Evolutionary conservation across 345 rosid species (phyloP), one percentile per base, ranked within the genome.

Genomic region (Populus nigra): DNA sequence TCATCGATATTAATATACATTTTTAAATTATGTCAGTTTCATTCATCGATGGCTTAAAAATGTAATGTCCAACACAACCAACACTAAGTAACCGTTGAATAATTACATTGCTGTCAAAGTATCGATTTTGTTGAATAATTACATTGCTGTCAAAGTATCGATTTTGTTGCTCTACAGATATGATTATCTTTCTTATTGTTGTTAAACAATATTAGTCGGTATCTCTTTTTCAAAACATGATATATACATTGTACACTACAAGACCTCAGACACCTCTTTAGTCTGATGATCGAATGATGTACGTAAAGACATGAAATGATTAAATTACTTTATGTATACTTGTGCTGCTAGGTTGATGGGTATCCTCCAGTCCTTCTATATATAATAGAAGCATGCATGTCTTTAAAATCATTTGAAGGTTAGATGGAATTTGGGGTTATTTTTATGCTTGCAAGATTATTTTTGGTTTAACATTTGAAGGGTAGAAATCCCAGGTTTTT

Each of bases 31-130:
- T 29, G 31, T 29, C 2, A 57, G 68, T 57, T 59, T 36, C 76
- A 36, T 59, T 73, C 53, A 59, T 73, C 16, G 68, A 73, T 7
- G 38, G 36, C 65, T 50, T 73, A 5, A 73, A 73, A 61, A 59
- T 73, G 33, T 50, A 17, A 73, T 55, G 50, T 10, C 7, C 2
- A 20, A 55, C 33, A 11, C 27, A 25, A 25, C 1, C 25, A 25
- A 25, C 25, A 25, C 25, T 1, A 15, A 63, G 25, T 63, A 63
- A 25, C 33, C 16, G 2, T 9, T 11, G 31, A 63, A 23, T 4
- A 10, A 63, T 3, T 2, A 63, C 3, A 11, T 18, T 29, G 13
- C 31, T 63, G 10, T 35, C 13, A 63, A 25, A 9, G 36, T 16
- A 62, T 4, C 41, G 7, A 38, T 38, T 38, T 38, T 38, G 7